These are phyloP conservation scores for Neurospora africana DNA, from an alignment of 495 filamentous ascomycete genomes.

Conservation along the genomic window DNA sequence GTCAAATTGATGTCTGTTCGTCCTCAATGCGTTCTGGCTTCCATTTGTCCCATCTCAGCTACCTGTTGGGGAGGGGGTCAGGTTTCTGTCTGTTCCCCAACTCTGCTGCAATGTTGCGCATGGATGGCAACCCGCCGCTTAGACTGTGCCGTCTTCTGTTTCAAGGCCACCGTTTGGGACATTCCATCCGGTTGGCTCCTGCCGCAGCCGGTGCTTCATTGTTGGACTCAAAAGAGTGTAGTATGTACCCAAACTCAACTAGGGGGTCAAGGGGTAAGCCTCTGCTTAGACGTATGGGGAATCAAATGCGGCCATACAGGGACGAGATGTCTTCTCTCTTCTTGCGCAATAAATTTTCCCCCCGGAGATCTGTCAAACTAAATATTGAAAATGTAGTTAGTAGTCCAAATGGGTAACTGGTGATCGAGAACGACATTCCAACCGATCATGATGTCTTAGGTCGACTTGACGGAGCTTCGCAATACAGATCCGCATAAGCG, in stretches of 20 bases:
- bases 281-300: not conserved
- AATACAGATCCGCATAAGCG: not conserved
- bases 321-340: not conserved
- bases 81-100: too few relatives aligned
- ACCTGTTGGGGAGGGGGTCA: too few relatives aligned
- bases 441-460: not conserved
- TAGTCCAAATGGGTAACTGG: not conserved
- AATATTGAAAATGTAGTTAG: not conserved
- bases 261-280: not conserved
- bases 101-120: not conserved
- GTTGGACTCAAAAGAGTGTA: not conserved
- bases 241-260: not conserved
- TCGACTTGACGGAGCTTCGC: not conserved
- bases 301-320: not conserved
- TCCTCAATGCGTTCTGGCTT: not conserved
- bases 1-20: not conserved
- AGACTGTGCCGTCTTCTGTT: not conserved
- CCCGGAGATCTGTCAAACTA: not conserved
- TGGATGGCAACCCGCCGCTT: not conserved
- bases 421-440: not conserved
- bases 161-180: not conserved
- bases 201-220: not conserved
- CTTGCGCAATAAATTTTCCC: not conserved
- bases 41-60: not conserved
- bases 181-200: not conserved